Evolutionary conservation across 306 rosid genomes (phyloP).

Genomic region (Cicer bijugum): DNA sequence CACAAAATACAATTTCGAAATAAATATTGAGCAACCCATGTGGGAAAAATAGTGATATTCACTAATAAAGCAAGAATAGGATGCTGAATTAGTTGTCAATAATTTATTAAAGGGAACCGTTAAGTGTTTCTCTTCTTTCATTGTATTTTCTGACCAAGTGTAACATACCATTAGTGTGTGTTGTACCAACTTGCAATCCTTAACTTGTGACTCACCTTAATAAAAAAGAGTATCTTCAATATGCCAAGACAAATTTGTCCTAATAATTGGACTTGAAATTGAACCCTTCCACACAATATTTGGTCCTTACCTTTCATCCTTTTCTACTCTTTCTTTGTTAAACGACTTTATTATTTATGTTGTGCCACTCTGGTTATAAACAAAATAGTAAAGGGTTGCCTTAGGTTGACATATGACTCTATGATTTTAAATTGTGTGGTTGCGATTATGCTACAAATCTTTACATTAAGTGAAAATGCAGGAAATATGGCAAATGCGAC

Average conservation of each 20-base stretch:
- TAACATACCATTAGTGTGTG: conserved; percentile 37
- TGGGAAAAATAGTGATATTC: conserved; percentile 43
- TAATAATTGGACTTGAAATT: conserved; percentile 43
- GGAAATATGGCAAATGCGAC: no score
- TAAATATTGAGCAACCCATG: conserved; percentile 42
- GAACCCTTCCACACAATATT: conserved; percentile 45
- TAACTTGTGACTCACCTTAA: conserved; percentile 46
- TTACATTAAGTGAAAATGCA: no score
- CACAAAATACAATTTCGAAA: conserved; percentile 36
- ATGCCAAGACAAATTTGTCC: conserved; percentile 29
- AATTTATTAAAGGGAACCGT: conserved; percentile 38
- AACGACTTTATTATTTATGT: conserved; percentile 42
- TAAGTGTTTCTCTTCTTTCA: conserved; percentile 17
- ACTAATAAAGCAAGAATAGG: conserved; percentile 37
- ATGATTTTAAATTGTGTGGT: no score
- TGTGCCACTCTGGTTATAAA: conserved; percentile 47
- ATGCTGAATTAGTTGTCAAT: conserved; percentile 45
- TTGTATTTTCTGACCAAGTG: conserved; percentile 39
- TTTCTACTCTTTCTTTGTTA: conserved; percentile 30
- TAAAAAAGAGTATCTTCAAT: conserved; percentile 39
- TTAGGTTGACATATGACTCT: conserved; percentile 40
- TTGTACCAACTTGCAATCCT: conserved; percentile 46
- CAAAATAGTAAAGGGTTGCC: conserved; percentile 49
- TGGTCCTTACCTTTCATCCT: conserved; percentile 40
- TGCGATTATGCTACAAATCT: no score